Conservation (phyloP, 257 asterid genomes). For the Gardenia jasminoides region DNA sequence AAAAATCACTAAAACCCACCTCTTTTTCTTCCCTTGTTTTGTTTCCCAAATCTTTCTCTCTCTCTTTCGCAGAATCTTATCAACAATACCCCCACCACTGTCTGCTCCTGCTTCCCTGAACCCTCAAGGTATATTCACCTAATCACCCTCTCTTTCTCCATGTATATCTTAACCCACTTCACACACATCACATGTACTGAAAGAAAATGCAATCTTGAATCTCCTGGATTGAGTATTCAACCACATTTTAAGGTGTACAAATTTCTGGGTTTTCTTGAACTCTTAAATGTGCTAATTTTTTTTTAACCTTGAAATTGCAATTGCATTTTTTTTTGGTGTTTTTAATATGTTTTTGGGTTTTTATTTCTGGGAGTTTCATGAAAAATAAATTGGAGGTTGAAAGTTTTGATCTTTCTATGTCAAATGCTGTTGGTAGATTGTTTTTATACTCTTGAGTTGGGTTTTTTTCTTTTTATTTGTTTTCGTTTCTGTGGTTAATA, state of each 20-base stretch:
- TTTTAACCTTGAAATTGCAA: neutral
- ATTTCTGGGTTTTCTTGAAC: neutral
- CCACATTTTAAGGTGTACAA: slow-evolving; percentile 12
- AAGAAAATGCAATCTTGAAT: neutral
- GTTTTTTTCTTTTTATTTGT: neutral
- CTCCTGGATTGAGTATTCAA: neutral
- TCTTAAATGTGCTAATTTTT: neutral
- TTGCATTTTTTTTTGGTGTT: neutral
- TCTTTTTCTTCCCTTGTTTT: neutral
- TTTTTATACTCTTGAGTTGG: neutral
- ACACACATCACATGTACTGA: neutral
- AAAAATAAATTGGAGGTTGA: neutral
- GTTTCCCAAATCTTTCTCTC: neutral
- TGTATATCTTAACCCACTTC: neutral
- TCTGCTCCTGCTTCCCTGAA: neutral
- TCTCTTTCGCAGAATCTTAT: slow-evolving; percentile 16
- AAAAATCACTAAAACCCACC: slow-evolving; percentile 26
- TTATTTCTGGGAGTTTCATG: neutral
- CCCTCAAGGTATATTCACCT: slow-evolving; percentile 22
- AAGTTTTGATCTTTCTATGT: neutral
- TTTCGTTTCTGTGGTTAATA: neutral
- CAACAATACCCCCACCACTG: slow-evolving; percentile 22
- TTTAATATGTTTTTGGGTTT: neutral
- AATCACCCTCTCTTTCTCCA: slow-evolving; percentile 18
- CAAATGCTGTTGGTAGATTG: neutral